phyloP scores from a whole-genome alignment of 2,329 filamentous ascomycete genomes.

The Fusarium sp. region DNA sequence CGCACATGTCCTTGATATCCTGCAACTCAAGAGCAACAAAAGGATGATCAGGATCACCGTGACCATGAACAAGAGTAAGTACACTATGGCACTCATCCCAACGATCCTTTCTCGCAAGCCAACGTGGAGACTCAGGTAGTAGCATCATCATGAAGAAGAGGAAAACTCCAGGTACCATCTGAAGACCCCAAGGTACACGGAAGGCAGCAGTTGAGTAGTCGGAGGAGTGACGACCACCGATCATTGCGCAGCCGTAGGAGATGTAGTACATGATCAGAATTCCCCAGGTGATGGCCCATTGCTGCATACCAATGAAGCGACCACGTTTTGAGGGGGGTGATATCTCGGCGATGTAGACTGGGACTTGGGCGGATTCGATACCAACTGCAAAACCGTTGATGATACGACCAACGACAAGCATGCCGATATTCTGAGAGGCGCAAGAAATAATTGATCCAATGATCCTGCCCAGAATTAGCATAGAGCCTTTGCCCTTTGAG shows the following conservation, averaged over 20 bases:
- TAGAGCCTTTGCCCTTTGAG: rapidly evolving
- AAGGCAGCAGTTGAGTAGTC: constrained; percentile 68
- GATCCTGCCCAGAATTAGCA: constrained; percentile 52
- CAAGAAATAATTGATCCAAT: constrained; percentile 61
- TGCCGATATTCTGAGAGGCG: constrained; percentile 57
- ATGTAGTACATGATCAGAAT: constrained; percentile 76
- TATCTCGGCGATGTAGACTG: constrained; percentile 78
- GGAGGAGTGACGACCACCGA: constrained; percentile 57
- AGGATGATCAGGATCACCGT: constrained; percentile 72
- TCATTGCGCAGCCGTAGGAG: constrained; percentile 73
- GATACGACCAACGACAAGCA: constrained; percentile 62
- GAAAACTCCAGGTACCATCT: constrained; percentile 68
- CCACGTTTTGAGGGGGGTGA: constrained; percentile 64
- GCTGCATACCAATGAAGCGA: constrained; percentile 66
- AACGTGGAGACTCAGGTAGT: constrained; percentile 68
- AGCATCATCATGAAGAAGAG: constrained; percentile 71
- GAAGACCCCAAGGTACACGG: constrained; percentile 72
- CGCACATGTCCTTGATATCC: constrained; percentile 79
- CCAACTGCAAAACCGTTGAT: constrained; percentile 75
- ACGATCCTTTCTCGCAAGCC: constrained; percentile 75
- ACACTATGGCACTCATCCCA: constrained; percentile 69
- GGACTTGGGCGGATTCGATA: constrained; percentile 75
- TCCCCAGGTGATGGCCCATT: constrained; percentile 79
- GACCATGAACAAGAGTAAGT: constrained; percentile 70
- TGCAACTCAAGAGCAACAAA: constrained; percentile 76